Evolutionary conservation across 257 asterid species (phyloP), one percentile per base, ranked within the genome.

Genomic region (Solanum rostratum): DNA sequence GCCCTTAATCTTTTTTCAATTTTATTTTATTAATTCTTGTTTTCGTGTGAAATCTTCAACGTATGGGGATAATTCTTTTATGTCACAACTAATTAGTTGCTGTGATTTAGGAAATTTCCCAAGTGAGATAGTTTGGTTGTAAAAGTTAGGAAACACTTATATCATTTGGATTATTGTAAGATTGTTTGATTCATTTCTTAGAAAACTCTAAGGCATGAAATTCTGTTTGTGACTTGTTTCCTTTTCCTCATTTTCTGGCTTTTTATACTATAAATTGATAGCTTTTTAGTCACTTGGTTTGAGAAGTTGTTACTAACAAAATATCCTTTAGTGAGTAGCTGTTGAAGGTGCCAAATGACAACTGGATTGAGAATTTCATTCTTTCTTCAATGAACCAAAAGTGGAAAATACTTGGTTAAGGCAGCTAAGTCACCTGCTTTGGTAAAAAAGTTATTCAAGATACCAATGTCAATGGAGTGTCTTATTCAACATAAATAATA

Each of bases 371-470:
- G 62, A 76, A 76, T 46, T 76, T 76, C 82, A 49, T 5, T 76
- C 59, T 76, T 27, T 49, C 62, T 76, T 49, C 82, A 22, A 76
- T 15, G n/a, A 76, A 27, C 62, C 19, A 78, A 78, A 78, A 50
- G 82, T 27, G 82, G 82, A 78, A 78, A 78, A 78, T 78, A 50
- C 82, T 78, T 78, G 18, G 82, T 50, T 27, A 78, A 78, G 82
- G 46, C 11, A 78, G 1, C 27, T 78, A 78, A 78, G 82, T 50
- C 29, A 78, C 82, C 82, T 50, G 50, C 6, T 16, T 78, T 27
- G 82, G 29, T 27, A 49, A 50, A 78, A 41, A 74, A 24, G 60
- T 14, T 15, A 24, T 46, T 10, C 46, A 78, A 78, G 15, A 49
- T 78, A 78, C 29, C 27, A 50, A 50, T 16, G 82, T 27, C 82